phyloP scores from a whole-genome alignment of 257 asterid genomes.

The Scutellaria galericulata region DNA sequence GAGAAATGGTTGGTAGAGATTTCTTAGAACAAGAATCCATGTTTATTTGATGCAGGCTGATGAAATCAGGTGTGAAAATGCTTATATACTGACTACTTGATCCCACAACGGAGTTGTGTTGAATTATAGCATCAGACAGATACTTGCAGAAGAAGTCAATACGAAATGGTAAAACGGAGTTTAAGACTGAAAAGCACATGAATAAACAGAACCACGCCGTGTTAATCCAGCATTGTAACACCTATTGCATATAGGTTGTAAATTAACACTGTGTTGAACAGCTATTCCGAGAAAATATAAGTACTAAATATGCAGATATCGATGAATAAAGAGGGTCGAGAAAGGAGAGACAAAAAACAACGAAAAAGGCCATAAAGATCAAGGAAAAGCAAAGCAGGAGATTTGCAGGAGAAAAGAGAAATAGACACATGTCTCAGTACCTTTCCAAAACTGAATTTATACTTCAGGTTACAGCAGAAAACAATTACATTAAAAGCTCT shows the following conservation, averaged over 20 bases:
- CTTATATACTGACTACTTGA: neutral
- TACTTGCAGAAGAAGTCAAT: constrained; percentile 15
- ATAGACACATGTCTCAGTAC: neutral
- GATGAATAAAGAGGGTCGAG: neutral
- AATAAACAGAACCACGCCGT: constrained; percentile 6
- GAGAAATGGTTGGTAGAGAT: constrained; percentile 2
- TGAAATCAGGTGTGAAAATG: neutral
- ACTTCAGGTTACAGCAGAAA: neutral
- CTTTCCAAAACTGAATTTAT: constrained; percentile 13
- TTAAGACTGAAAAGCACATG: constrained; percentile 7
- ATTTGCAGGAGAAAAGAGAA: constrained; percentile 14
- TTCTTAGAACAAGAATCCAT: neutral
- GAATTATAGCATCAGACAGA: neutral
- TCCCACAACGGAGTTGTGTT: constrained; percentile 11
- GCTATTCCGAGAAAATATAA: neutral
- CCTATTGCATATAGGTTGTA: neutral
- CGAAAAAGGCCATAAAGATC: neutral
- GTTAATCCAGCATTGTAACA: neutral
- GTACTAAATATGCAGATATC: constrained; percentile 9
- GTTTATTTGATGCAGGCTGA: constrained; percentile 30
- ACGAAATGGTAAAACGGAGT: neutral
- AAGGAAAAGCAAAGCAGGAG: neutral
- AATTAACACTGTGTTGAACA: neutral
- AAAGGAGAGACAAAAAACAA: constrained; percentile 5
- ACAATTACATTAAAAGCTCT: neutral